These are phyloP conservation scores for Colletotrichum sojae DNA, from an alignment of 2,329 filamentous ascomycete genomes.

Conservation along the genomic window DNA sequence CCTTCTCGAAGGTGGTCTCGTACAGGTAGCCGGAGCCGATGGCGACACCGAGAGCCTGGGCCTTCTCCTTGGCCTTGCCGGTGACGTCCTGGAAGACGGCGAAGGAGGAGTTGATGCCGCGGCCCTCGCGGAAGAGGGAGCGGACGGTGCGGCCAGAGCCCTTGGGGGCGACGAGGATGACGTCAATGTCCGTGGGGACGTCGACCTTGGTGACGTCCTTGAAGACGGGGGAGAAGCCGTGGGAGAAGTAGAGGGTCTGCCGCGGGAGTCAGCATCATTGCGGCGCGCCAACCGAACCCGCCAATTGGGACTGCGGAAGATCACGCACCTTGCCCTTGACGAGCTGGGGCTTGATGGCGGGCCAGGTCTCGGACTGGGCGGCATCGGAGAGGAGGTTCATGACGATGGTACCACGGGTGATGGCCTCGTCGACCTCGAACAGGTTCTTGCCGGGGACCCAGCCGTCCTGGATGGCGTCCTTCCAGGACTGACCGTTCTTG, in stretches of 20 bases:
- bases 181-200: conserved; percentile 94
- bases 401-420: conserved; percentile 91
- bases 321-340: conserved; percentile 93
- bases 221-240: conserved; percentile 99
- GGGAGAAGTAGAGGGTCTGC: conserved; percentile 99
- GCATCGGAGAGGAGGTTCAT: conserved; percentile 99
- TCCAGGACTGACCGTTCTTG: conserved; percentile 98
- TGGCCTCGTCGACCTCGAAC: conserved; percentile 98
- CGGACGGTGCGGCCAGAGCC: conserved; percentile 98
- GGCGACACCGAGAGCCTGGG: conserved; percentile 94
- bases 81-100: conserved; percentile 99
- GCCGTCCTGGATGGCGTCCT: conserved; percentile 96
- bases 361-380: conserved; percentile 99
- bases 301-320: conserved; percentile 13
- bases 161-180: conserved; percentile 99
- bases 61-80: conserved; percentile 98
- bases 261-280: conserved; percentile 43
- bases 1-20: conserved; percentile 99
- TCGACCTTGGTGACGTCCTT: conserved; percentile 99
- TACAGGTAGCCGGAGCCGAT: conserved; percentile 99
- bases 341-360: conserved; percentile 96
- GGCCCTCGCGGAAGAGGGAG: conserved; percentile 98
- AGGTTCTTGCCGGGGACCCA: conserved; percentile 99
- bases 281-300: neutral
- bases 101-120: conserved; percentile 99